Evolutionary conservation across 2,329 filamentous ascomycete genomes (phyloP), one percentile per base, ranked within the genome.

Genomic region (Colletotrichum sp.): DNA sequence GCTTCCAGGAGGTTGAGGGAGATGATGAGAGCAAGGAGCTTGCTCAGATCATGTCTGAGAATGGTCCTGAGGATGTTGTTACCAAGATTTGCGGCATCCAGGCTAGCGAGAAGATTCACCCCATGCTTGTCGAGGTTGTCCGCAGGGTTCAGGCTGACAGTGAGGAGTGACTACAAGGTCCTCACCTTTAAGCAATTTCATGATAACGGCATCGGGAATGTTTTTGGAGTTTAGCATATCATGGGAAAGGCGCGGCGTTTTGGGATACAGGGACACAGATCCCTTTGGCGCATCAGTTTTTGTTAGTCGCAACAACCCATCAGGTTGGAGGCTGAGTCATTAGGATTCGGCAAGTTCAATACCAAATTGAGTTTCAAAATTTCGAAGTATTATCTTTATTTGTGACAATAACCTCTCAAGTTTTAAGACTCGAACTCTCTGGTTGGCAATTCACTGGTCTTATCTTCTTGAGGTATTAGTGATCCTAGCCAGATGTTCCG

Each of bases 1-100:
- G 94, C 78, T 99, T 99, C 93, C 96, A 98, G 88, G 95, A 98
- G 81, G 94, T 98, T 72, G 92, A 96, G 80, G 96, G 93, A 15
- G 97, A 99, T 78, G 95, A 98, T 0, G 97, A 99, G 91, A 98
- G 95, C 78, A 89, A 88, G 79, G 93, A 98, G 86, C 90, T 99
- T 13, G 95, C 95, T 81, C 93, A 95, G 88, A 95, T 98, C 83
- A 94, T 99, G 88, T 92, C 94, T 77, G 90, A 93, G 78, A 91
- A 94, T 82, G 89, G 89, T 4, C 89, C 96, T 16, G 93, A 95
- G 80, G 93, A 94, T 2, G 94, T 96, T 10, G 95, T 96, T 62
- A 88, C 89, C 83, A 91, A 96, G 85, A 91, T 99, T 78, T 98
- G 95, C 80, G 96, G 96, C 55, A 89, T 99, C 72, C 92, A 95